A percentile compares a stretch with the other conserved stretches of the same genome.
These are phyloP conservation scores for Cyberlindnera mycetangii DNA, from an alignment of 805 yeast genomes.

Conservation along the genomic window DNA sequence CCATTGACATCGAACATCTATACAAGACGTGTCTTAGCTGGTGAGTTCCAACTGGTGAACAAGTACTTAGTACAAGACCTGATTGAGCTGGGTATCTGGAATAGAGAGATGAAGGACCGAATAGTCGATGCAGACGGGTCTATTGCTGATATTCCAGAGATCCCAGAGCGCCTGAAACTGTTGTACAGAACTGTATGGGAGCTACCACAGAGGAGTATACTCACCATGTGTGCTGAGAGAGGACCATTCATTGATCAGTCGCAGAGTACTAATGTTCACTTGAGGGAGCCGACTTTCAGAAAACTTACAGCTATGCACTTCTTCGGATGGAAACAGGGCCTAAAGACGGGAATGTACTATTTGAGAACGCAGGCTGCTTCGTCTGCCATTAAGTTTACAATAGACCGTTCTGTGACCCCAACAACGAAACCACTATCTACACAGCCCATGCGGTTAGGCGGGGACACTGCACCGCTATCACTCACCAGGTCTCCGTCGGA, in stretches of 20 bases:
- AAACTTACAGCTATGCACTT: slow-evolving; percentile 97
- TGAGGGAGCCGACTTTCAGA: slow-evolving; percentile 91
- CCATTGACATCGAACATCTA: slow-evolving; percentile 93
- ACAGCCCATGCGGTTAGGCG: neutral
- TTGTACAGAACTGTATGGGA: slow-evolving; percentile 86
- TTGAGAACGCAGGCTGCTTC: slow-evolving; percentile 97
- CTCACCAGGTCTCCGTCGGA: neutral
- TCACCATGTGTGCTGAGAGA: slow-evolving; percentile 76
- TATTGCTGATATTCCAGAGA: slow-evolving; percentile 64
- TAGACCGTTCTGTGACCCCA: slow-evolving; percentile 30
- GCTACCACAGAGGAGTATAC: slow-evolving; percentile 76
- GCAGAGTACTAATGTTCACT: slow-evolving; percentile 86
- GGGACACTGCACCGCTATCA: neutral
- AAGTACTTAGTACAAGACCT: slow-evolving; percentile 81
- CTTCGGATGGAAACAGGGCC: slow-evolving; percentile 97
- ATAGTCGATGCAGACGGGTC: slow-evolving; percentile 82
- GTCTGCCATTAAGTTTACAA: slow-evolving; percentile 92
- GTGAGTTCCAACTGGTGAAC: slow-evolving; percentile 92
- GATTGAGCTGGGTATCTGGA: slow-evolving; percentile 81
- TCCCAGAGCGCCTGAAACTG: slow-evolving; percentile 72
- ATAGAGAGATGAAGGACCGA: slow-evolving; percentile 68
- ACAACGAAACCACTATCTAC: neutral
- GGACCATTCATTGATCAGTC: slow-evolving; percentile 92
- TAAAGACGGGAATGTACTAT: slow-evolving; percentile 98
- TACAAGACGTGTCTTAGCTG: slow-evolving; percentile 85